Conservation (phyloP, 2,329 filamentous ascomycete species). For the Aspergillus aculeatinus region DNA sequence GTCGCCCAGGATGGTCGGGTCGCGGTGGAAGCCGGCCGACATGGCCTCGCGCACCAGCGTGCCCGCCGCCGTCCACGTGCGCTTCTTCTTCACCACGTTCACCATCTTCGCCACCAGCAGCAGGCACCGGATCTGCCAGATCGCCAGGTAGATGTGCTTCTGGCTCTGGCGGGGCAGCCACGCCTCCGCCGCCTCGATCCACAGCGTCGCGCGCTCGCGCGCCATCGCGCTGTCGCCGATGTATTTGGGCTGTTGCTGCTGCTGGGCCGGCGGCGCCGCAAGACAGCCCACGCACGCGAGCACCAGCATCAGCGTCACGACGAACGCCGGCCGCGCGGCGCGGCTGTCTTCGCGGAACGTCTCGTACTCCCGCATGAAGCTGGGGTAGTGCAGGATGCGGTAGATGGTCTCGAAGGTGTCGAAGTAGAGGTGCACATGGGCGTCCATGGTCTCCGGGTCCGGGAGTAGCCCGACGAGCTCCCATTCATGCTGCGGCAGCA, state of each 20-base stretch:
- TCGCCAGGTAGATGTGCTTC: constrained; percentile 50
- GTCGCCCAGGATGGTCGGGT: constrained; percentile 41
- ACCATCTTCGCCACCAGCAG: constrained; percentile 48
- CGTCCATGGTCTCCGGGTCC: constrained; percentile 17
- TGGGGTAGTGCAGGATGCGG: constrained; percentile 24
- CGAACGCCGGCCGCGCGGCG: constrained; percentile 17
- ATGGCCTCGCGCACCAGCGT: constrained; percentile 50
- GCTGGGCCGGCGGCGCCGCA: not conserved
- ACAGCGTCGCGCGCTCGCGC: constrained; percentile 20
- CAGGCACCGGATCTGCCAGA: constrained; percentile 53
- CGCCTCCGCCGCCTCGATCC: constrained; percentile 20
- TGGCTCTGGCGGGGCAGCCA: constrained; percentile 42
- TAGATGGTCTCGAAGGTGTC: constrained; percentile 24
- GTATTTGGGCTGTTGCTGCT: constrained; percentile 13
- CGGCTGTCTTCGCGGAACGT: constrained; percentile 15
- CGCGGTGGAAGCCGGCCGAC: constrained; percentile 52
- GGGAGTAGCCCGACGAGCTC: constrained; percentile 23
- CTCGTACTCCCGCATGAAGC: constrained; percentile 25
- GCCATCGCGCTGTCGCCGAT: constrained; percentile 20
- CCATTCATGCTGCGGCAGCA: constrained; percentile 8
- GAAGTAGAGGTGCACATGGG: constrained; percentile 23
- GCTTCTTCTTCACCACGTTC: constrained; percentile 51
- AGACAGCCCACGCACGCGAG: constrained; percentile 20
- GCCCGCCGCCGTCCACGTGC: constrained; percentile 51
- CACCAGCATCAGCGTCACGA: constrained; percentile 22